Base-by-base conservation (phyloP, 2,329 filamentous ascomycete genomes). In the Apiospora saccharicola region DNA sequence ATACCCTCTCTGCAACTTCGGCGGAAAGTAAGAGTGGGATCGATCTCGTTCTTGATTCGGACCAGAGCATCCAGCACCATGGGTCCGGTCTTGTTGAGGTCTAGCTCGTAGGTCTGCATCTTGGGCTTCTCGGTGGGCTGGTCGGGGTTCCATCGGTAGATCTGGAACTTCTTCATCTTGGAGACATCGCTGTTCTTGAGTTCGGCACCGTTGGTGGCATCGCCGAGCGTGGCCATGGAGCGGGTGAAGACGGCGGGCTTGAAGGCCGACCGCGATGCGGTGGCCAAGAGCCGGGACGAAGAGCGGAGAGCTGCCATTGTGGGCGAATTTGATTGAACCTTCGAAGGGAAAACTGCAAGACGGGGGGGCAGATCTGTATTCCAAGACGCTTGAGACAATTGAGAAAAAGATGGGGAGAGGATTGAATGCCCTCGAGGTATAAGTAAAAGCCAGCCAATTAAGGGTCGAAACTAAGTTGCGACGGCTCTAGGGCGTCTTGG, bases 131-230 rank as follows among this genome's bases (percentile, higher is more conserved):
- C 92, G 80, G 91, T 91, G 73, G 96, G 96, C 82, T 92, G 89
- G 82, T 98, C 96, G 74, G 96, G 96, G 83, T 97, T 97, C 96
- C 96, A 99, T 83, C 96, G 91, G 91, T 99, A 99, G 88, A 99
- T 93, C 85, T 98, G 93, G 90, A 99, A 99, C 70, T 93, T 95
- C 92, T 98, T 98, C 86, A 93, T 91, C 79, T 88, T 89, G 67
- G 90, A 84, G 73, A 88, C 83, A 76, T 87, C 82, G 75, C 84
- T 86, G 70, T 86, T 81, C 79, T 87, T 88, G 71, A 93, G 88
- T 78, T 93, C 89, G 76, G 90, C 84, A 72, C 90, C 85, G 69
- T 90, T 89, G 68, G 90, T 88, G 47, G 90, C 88, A 82, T 92
- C 83, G 80, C 85, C 85, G 75, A 89, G 84, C 2, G 88, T 85